Evolutionary conservation across 331 rosid genomes (phyloP), one percentile per base, ranked within the genome.

Genomic region (Cucumis variabilis): DNA sequence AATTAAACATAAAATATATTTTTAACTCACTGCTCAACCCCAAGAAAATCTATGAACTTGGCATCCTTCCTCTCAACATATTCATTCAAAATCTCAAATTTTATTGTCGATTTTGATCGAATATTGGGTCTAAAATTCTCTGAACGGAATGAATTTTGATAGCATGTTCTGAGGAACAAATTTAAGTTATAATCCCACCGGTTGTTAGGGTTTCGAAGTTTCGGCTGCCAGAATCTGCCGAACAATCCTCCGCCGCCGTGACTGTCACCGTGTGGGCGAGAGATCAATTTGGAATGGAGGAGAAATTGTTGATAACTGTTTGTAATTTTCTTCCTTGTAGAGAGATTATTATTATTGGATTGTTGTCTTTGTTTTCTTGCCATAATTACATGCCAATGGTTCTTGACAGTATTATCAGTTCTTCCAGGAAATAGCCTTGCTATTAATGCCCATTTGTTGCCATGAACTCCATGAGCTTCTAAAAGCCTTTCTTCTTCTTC

Each of bases 331-430:
- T 95, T 96, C 7, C 93, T 72, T 33, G 51, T 94, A 62, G 94
- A 91, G 13, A 90, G 55, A 92, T 93, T 95, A 53, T 53, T 53
- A 53, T 63, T 63, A 17, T 58, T 58, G 25, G 98, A 95, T n/a
- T 95, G 96, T 83, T 97, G 94, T 88, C 99, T 93, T 91, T 97
- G 98, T 74, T 92, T 93, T 84, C 99, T 91, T 11, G 99, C 99
- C 96, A 94, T 95, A 9, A 97, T 90, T 51, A 97, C 99, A 65
- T 97, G 99, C 99, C 99, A 97, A 55, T 97, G 99, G 53, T 97
- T 97, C 94, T 97, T 97, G 60, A 97, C 99, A 21, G 99, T 96
- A 86, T 97, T 97, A 86, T 95, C 99, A 1, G 99, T 97, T 84
- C 99, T 87, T 13, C 99, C 98, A 0, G 98, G 98, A 72, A 97